phyloP scores from a whole-genome alignment of 768 basidiomycete species.

The Hemileccinum impolitum region DNA sequence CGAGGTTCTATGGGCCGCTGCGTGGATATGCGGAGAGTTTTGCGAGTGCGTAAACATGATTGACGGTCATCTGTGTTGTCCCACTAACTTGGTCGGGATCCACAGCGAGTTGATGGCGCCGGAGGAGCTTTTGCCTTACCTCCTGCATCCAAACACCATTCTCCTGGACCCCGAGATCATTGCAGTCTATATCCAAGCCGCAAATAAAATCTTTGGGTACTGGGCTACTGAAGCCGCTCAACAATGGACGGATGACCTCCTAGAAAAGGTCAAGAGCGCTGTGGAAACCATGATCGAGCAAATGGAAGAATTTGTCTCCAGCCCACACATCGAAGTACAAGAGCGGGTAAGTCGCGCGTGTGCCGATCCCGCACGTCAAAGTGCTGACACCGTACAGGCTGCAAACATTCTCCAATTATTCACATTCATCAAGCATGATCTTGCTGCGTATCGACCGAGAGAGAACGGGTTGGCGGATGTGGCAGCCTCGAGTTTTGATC shows the following conservation, averaged over 20 bases:
- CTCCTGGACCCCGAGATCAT: slow-evolving; percentile 61
- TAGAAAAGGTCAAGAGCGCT: slow-evolving; percentile 58
- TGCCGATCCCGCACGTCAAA: background rate
- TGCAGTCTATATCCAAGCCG: slow-evolving; percentile 78
- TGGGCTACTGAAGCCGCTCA: slow-evolving; percentile 78
- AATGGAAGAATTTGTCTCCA: slow-evolving; percentile 56
- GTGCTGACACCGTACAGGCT: slow-evolving; percentile 47
- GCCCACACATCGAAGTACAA: slow-evolving; percentile 82
- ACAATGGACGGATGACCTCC: slow-evolving; percentile 71
- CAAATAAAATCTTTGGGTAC: slow-evolving; percentile 81
- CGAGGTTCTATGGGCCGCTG: slow-evolving; percentile 89
- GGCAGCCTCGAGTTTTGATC: slow-evolving; percentile 38
- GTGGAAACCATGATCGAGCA: slow-evolving; percentile 61
- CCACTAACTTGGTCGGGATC: slow-evolving; percentile 7
- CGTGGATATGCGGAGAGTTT: slow-evolving; percentile 96
- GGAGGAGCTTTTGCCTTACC: slow-evolving; percentile 65
- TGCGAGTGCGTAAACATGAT: slow-evolving; percentile 57
- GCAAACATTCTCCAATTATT: slow-evolving; percentile 75
- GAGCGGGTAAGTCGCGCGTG: slow-evolving; percentile 64
- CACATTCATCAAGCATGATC: slow-evolving; percentile 71
- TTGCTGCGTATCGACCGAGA: slow-evolving; percentile 51
- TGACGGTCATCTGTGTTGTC: background rate
- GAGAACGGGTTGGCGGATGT: slow-evolving; percentile 36
- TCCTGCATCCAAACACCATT: slow-evolving; percentile 60
- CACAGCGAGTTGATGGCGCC: slow-evolving; percentile 75